Base-by-base conservation (phyloP, 2,329 filamentous ascomycete genomes). In the Fusarium longipes region DNA sequence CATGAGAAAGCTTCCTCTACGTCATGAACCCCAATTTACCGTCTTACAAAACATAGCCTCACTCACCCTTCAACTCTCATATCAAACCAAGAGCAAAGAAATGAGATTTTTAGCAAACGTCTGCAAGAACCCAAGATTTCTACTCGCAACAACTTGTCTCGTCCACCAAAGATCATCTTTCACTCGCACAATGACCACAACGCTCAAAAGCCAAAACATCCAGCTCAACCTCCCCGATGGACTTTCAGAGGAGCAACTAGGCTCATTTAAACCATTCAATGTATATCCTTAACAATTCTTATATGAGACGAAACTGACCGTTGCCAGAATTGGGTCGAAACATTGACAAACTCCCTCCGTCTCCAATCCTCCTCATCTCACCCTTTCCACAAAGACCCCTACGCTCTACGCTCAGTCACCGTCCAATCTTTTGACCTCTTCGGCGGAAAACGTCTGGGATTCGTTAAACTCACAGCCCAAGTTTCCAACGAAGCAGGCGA, bases 351-450 rank as follows among this genome's bases (percentile, higher is more conserved):
- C 47, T 86, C 84, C 18, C 81, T 87, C 32, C 54, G 73, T 18
- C 78, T 83, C 1, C 86, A 87, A 67, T 63, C 70, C 17, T 70
- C 77, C 54, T 36, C 76, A 5, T 65, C 75, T 18, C 84, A 87
- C 68, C 82, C 84, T 8, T 89, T 89, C 78, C 80, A 86, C 75
- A 14, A 68, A 1, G 80, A 83, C 57, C 86, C 86, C 2, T 89
- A 88, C 74, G 57, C 72, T 8, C 82, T 89, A 0, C 81, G 79
- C 50, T 78, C 78, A 60, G 77, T 89, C 63, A 82, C 77, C 1
- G 70, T 89, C 55, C 86, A 89, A 72, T 79, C 84, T 18, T 83
- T 82, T 65, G 86, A 88, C 72, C 75, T 81, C 29, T 89, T 87
- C 65, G 81, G 82, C 29, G 63, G 65, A 22, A 49, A 65, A 11